Evolutionary conservation across 495 filamentous ascomycete species (phyloP).

Genomic region (Penicillium tannophilum): DNA sequence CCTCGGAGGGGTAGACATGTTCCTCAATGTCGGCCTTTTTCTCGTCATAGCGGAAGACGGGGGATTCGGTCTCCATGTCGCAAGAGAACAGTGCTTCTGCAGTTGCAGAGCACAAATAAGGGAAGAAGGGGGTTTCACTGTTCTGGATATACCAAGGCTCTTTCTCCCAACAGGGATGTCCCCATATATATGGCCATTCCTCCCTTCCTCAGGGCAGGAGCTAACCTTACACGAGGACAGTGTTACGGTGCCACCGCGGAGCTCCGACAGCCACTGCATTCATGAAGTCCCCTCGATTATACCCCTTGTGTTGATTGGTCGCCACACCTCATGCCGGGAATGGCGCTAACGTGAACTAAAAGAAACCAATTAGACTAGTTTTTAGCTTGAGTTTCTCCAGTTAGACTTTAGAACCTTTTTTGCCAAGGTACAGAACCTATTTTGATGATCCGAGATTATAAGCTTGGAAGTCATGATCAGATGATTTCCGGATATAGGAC

Average conservation of each 20-base stretch:
- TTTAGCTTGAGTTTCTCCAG: background rate
- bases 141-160: background rate
- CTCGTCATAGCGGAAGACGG: conserved; percentile 1
- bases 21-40: conserved; percentile 4
- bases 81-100: background rate
- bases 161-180: background rate
- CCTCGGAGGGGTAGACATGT: background rate
- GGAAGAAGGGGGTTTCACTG: background rate
- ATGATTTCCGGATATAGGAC: no score
- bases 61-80: background rate
- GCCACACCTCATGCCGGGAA: background rate
- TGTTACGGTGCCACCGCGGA: background rate
- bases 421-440: no score
- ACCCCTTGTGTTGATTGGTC: background rate
- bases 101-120: background rate
- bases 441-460: no score
- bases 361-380: background rate
- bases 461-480: no score
- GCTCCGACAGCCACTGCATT: background rate
- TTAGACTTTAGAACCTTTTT: background rate
- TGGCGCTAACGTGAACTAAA: background rate
- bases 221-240: background rate
- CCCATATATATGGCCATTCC: background rate
- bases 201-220: background rate
- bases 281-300: background rate